These are phyloP conservation scores for Coccinonectria pachysandricola DNA, from an alignment of 2,329 filamentous ascomycete genomes.

Conservation along the genomic window DNA sequence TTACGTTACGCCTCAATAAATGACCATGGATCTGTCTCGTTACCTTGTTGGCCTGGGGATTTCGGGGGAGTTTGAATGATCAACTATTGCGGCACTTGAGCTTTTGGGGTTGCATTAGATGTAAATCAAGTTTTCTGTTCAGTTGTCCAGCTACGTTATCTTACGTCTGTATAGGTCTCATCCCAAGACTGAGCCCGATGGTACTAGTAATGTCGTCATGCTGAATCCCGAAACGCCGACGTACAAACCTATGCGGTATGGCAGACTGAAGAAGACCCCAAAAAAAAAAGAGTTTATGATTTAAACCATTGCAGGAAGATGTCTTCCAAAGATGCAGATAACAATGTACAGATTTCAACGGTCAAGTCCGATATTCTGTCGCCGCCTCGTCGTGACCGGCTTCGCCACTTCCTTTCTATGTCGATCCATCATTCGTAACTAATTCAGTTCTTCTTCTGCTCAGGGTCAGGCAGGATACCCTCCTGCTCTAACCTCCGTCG, in stretches of 20 bases:
- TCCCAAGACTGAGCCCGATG: too few relatives aligned
- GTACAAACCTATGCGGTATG: too few relatives aligned
- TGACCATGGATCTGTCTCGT: too few relatives aligned
- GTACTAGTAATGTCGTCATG: too few relatives aligned
- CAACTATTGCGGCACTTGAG: conserved; percentile 2
- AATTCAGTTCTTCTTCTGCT: conserved; percentile 43
- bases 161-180: too few relatives aligned
- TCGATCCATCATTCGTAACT: conserved; percentile 4
- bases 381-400: conserved; percentile 6
- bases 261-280: too few relatives aligned
- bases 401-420: conserved; percentile 6
- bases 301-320: conserved; percentile 20
- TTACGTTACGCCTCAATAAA: conserved; percentile 31
- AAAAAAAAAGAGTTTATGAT: conserved; percentile 21
- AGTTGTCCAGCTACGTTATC: too few relatives aligned
- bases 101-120: conserved; percentile 4
- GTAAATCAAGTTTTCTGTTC: conserved; percentile 5
- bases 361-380: conserved; percentile 7
- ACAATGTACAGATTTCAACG: conserved; percentile 22
- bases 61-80: too few relatives aligned
- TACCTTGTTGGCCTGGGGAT: too few relatives aligned
- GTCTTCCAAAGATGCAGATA: conserved; percentile 22
- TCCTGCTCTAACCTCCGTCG: conserved; percentile 90
- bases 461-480: conserved; percentile 78
- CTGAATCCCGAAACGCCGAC: too few relatives aligned